These are phyloP conservation scores for Soucietia sequanensis DNA, from an alignment of 805 yeast species.

Conservation along the genomic window DNA sequence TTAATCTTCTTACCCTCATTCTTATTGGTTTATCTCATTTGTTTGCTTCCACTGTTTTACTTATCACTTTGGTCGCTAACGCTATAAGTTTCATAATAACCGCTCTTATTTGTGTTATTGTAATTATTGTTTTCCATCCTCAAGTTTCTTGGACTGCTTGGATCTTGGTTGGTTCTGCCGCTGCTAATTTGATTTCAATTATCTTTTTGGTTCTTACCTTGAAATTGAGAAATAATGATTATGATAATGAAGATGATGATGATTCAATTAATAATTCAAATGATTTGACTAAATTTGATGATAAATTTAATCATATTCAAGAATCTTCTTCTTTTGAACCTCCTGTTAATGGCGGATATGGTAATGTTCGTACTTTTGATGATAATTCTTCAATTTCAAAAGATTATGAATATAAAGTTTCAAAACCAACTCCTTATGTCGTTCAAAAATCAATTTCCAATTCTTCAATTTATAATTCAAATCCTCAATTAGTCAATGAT, in stretches of 20 bases:
- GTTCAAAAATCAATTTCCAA: slow-evolving; percentile 9
- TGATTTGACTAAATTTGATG: slow-evolving; percentile 17
- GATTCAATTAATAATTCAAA: slow-evolving; percentile 5
- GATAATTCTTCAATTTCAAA: slow-evolving; percentile 20
- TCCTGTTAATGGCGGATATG: slow-evolving; percentile 8
- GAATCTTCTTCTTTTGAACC: slow-evolving; percentile 10
- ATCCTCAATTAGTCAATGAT: slow-evolving; percentile 33
- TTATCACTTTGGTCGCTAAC: slow-evolving; percentile 45
- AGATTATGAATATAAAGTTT: slow-evolving; percentile 21
- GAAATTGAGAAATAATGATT: slow-evolving; percentile 23
- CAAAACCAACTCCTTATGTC: slow-evolving; percentile 4
- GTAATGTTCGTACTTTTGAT: slow-evolving; percentile 6
- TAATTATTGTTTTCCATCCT: slow-evolving; percentile 61
- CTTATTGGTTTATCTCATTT: slow-evolving; percentile 25
- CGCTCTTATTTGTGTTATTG: slow-evolving; percentile 53
- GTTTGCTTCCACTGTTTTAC: slow-evolving; percentile 17
- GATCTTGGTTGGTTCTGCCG: slow-evolving; percentile 68
- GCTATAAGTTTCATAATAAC: slow-evolving; percentile 53
- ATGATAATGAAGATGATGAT: slow-evolving; percentile 14
- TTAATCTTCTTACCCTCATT: slow-evolving; percentile 44
- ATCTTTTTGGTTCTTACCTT: slow-evolving; percentile 44
- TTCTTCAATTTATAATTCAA: slow-evolving; percentile 28
- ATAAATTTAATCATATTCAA: slow-evolving; percentile 13
- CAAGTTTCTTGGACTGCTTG: slow-evolving; percentile 70
- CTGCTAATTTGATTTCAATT: slow-evolving; percentile 48